These are phyloP conservation scores for Leptoxyphium fumago DNA, from an alignment of 2,329 filamentous ascomycete genomes.

Conservation along the genomic window DNA sequence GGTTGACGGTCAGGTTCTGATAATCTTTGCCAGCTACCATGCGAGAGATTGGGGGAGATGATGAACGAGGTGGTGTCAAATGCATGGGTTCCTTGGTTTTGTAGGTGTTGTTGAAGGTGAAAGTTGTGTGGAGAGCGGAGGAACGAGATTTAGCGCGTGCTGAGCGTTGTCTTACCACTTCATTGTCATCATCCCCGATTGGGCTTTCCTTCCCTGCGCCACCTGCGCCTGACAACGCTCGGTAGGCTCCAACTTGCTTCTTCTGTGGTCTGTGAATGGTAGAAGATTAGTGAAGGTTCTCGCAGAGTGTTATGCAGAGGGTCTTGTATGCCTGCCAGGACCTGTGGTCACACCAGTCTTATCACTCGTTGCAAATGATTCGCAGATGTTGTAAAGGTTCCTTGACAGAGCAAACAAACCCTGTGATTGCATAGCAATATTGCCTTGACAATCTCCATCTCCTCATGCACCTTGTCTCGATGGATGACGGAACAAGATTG, in stretches of 20 bases:
- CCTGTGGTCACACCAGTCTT: no score
- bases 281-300: constrained; percentile 9
- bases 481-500: no score
- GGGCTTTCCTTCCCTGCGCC: constrained; percentile 48
- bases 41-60: constrained; percentile 10
- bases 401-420: no score
- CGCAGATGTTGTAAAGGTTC: no score
- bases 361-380: no score
- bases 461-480: no score
- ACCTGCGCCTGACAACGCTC: constrained; percentile 51
- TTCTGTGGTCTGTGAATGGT: constrained; percentile 50
- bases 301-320: no score
- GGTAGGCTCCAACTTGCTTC: constrained; percentile 54
- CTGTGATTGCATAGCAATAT: no score
- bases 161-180: constrained; percentile 34
- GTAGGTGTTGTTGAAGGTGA: constrained; percentile 16
- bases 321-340: no score
- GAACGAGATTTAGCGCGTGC: constrained; percentile 18
- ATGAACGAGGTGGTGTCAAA: constrained; percentile 11
- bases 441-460: no score
- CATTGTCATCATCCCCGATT: constrained; percentile 43
- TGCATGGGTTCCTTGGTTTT: constrained; percentile 15
- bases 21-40: constrained; percentile 7
- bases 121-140: constrained; percentile 23
- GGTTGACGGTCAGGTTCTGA: constrained; percentile 24